Conservation (phyloP, 2,329 filamentous ascomycete genomes). For the Epichloe sibirici region DNA sequence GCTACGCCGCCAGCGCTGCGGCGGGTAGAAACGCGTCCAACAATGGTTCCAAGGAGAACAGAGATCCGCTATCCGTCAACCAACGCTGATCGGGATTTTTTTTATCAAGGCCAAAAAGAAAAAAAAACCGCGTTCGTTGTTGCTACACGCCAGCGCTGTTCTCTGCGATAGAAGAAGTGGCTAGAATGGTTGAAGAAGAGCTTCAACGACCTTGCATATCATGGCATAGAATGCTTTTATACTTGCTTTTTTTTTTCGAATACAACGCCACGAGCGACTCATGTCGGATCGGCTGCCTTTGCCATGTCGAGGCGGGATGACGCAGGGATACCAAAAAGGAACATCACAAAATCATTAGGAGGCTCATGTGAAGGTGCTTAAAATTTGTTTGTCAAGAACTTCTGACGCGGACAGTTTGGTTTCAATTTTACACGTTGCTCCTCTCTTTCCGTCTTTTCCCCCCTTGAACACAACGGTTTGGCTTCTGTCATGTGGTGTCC, state of each 20-base stretch:
- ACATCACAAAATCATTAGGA: constrained; percentile 2
- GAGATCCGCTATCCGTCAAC: constrained; percentile 18
- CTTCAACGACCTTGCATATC: background rate
- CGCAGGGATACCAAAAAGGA: background rate
- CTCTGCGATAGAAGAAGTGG: constrained; percentile 1
- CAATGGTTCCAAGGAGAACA: constrained; percentile 17
- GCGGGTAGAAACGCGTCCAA: constrained; percentile 15
- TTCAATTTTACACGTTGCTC: background rate
- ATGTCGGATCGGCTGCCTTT: background rate
- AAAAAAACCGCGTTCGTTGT: background rate
- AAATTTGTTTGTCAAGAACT: background rate
- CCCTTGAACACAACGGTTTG: background rate
- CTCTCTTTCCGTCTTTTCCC: background rate
- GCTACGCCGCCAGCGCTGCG: constrained; percentile 28
- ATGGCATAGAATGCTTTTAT: constrained; percentile 4
- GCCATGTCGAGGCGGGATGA: background rate
- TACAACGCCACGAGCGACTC: background rate
- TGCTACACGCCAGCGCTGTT: background rate
- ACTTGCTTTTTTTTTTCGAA: background rate
- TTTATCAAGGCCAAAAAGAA: background rate
- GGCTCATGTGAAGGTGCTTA: constrained; percentile 3
- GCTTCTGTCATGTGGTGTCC: background rate
- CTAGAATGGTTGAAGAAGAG: background rate
- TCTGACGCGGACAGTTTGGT: background rate
- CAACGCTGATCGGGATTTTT: constrained; percentile 16